Conservation (phyloP, 768 basidiomycete genomes). For the Neoboletus magnificus region DNA sequence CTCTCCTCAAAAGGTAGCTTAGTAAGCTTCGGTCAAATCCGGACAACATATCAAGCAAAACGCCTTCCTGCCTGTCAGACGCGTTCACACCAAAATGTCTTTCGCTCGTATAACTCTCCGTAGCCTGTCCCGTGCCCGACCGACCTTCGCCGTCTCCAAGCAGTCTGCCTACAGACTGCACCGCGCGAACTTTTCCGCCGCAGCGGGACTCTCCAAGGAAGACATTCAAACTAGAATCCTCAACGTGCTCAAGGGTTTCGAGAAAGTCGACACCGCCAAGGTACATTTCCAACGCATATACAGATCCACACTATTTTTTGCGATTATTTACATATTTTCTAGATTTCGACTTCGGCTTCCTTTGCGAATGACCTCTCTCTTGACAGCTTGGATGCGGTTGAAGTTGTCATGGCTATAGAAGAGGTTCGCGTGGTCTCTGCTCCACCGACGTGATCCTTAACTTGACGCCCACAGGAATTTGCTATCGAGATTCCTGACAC, state of each 20-base stretch:
- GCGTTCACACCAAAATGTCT: conserved; percentile 32
- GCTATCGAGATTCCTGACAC: conserved; percentile 96
- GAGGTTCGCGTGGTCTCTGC: conserved; percentile 48
- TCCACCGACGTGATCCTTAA: conserved; percentile 3
- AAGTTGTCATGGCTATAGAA: conserved; percentile 99
- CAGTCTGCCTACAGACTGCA: conserved; percentile 28
- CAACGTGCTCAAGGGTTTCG: conserved; percentile 30
- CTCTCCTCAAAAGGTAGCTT: background rate
- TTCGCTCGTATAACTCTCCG: conserved; percentile 33
- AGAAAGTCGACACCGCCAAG: conserved; percentile 30
- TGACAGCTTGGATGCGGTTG: conserved; percentile 95
- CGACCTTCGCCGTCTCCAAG: conserved; percentile 30
- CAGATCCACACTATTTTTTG: conserved; percentile 13
- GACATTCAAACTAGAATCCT: conserved; percentile 26
- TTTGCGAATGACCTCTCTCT: conserved; percentile 55
- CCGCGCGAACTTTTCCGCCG: conserved; percentile 31
- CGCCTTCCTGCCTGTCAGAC: conserved; percentile 3
- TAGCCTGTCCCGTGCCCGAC: conserved; percentile 26
- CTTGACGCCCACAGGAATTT: conserved; percentile 66
- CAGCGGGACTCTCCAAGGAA: conserved; percentile 22
- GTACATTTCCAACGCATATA: conserved; percentile 8
- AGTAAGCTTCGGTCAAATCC: conserved; percentile 26
- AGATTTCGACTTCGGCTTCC: conserved; percentile 63
- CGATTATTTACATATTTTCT: conserved; percentile 23
- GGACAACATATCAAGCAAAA: conserved; percentile 6